Evolutionary conservation across 306 rosid species (phyloP).

Genomic region (Corylus heterophylla): DNA sequence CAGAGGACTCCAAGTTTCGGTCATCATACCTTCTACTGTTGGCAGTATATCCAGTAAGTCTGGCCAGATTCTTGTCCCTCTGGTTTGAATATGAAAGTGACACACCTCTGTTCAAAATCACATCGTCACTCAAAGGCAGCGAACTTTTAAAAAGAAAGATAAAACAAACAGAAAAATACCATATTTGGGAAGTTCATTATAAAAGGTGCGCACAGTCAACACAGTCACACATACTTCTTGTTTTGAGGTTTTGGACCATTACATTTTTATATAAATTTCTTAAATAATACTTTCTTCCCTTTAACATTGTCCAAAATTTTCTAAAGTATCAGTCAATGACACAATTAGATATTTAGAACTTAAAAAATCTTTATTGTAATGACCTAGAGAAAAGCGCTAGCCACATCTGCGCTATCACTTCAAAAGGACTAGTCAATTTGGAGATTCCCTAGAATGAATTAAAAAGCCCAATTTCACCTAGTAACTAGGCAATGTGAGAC

Average conservation of each 20-base stretch:
- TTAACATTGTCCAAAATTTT: too few relatives aligned
- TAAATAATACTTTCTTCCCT: too few relatives aligned
- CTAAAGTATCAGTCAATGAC: not conserved
- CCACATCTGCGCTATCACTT: too few relatives aligned
- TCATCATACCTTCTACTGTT: slow-evolving; percentile 58
- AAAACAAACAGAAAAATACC: not conserved
- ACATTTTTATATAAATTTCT: not conserved
- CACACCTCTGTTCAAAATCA: slow-evolving; percentile 64
- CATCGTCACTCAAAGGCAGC: slow-evolving; percentile 12
- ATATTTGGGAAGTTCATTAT: not conserved
- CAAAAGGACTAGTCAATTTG: too few relatives aligned
- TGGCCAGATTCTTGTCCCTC: slow-evolving; percentile 70
- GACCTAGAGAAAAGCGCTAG: too few relatives aligned
- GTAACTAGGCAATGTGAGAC: too few relatives aligned
- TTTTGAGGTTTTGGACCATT: not conserved
- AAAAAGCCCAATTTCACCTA: too few relatives aligned
- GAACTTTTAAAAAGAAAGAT: slow-evolving; percentile 8
- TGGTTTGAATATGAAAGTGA: slow-evolving; percentile 82
- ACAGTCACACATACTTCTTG: not conserved
- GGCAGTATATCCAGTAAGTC: slow-evolving; percentile 49
- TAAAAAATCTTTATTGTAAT: not conserved
- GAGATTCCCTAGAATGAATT: too few relatives aligned
- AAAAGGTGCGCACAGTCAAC: not conserved
- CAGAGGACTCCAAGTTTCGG: slow-evolving; percentile 55
- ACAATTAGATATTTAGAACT: not conserved